These are phyloP conservation scores for Skeletonema potamos DNA, from an alignment of 108 stramenopile species.

Conservation along the genomic window DNA sequence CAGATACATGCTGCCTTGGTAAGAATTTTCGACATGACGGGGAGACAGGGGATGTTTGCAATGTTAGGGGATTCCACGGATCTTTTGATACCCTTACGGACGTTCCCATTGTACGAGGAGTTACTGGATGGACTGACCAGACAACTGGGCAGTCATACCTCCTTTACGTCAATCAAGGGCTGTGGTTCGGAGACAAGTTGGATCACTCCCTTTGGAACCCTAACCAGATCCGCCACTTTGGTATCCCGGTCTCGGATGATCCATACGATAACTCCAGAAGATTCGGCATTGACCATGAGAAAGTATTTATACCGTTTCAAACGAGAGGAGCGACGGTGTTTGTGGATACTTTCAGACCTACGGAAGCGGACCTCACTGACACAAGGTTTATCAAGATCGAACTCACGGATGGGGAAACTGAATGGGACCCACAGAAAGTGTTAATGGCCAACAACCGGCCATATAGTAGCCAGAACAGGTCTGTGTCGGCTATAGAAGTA, in stretches of 20 bases:
- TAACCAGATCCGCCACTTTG: conserved; percentile 15
- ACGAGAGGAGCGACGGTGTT: conserved; percentile 4
- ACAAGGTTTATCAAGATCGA: neutral
- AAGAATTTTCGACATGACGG: neutral
- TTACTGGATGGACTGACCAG: neutral
- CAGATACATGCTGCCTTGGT: neutral
- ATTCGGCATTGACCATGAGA: conserved; percentile 6
- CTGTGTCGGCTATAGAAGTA: too few relatives aligned
- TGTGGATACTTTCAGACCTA: neutral
- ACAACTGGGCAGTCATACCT: conserved; percentile 1
- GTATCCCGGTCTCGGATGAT: conserved; percentile 5
- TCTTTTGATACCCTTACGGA: neutral
- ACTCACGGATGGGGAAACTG: neutral
- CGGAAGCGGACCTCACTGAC: neutral
- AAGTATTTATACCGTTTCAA: neutral
- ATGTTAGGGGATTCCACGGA: conserved; percentile 2
- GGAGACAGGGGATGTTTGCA: neutral
- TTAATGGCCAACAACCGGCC: too few relatives aligned
- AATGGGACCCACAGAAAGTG: neutral
- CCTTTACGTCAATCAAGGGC: conserved; percentile 10
- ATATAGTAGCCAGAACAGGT: too few relatives aligned
- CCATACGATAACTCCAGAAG: neutral
- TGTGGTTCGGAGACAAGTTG: conserved; percentile 6
- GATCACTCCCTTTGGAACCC: conserved; percentile 28
- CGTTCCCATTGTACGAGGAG: neutral